phyloP scores from a whole-genome alignment of 2,329 filamentous ascomycete species.

The Chrysoporthe puriensis region DNA sequence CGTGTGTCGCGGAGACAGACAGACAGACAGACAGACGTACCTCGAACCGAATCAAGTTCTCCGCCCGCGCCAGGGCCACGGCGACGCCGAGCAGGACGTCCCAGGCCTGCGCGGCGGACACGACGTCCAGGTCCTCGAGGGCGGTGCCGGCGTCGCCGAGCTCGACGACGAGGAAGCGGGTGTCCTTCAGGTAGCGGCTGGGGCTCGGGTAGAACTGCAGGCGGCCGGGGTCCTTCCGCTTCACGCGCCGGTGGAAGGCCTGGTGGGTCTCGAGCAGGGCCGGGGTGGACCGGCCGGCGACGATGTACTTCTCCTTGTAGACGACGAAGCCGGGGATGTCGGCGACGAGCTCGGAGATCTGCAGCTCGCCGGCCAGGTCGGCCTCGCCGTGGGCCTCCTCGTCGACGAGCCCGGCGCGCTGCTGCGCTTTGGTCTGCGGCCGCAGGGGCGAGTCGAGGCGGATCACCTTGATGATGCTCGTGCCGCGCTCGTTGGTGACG shows the following conservation, averaged over 20 bases:
- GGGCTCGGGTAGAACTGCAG: constrained; percentile 67
- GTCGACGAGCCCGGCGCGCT: constrained; percentile 58
- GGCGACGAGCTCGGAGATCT: constrained; percentile 66
- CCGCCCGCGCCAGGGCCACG: constrained; percentile 63
- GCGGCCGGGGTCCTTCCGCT: constrained; percentile 58
- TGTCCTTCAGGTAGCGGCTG: constrained; percentile 60
- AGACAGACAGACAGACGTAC: constrained; percentile 38
- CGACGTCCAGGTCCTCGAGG: constrained; percentile 61
- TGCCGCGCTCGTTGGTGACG: constrained; percentile 60
- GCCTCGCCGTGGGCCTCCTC: constrained; percentile 60
- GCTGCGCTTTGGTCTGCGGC: constrained; percentile 60
- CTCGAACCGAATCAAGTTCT: constrained; percentile 63
- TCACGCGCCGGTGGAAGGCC: constrained; percentile 56
- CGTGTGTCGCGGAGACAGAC: too few species aligned
- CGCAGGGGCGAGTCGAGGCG: constrained; percentile 62
- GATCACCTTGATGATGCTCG: constrained; percentile 68
- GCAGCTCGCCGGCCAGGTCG: constrained; percentile 61
- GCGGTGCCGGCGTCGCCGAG: constrained; percentile 65
- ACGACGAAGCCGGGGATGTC: constrained; percentile 68
- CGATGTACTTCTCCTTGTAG: constrained; percentile 67
- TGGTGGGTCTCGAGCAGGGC: constrained; percentile 64
- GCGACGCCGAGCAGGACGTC: constrained; percentile 65
- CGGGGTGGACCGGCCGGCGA: constrained; percentile 58
- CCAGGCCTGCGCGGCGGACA: constrained; percentile 58
- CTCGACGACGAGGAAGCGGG: constrained; percentile 64